Percentiles rank a stretch among this genome's conserved stretches.
Evolutionary conservation across 805 yeast species (phyloP).

Genomic region (Candida xiaguanensis): DNA sequence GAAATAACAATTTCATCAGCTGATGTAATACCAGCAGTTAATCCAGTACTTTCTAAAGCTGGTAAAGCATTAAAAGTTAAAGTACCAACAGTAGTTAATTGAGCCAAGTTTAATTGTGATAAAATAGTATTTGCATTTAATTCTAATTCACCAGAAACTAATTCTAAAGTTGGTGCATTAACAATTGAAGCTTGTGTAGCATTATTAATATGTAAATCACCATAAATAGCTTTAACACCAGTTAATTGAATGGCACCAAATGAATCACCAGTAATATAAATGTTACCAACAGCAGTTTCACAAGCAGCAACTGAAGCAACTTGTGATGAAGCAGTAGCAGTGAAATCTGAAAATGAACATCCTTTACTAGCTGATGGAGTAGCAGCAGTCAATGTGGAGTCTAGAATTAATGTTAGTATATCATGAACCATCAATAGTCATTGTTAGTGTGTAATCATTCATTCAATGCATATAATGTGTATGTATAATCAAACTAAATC

Average conservation of each 20-base stretch:
- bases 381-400: constrained; percentile 46
- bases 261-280: constrained; percentile 59
- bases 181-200: constrained; percentile 61
- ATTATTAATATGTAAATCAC: constrained; percentile 65
- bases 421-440: neutral
- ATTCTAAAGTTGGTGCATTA: constrained; percentile 74
- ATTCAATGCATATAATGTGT: constrained; percentile 2
- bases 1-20: constrained; percentile 69
- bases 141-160: constrained; percentile 67
- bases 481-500: neutral
- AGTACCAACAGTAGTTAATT: constrained; percentile 76
- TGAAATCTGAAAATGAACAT: constrained; percentile 61
- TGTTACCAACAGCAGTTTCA: constrained; percentile 75
- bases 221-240: constrained; percentile 73
- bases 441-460: neutral
- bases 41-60: constrained; percentile 67
- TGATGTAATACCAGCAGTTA: constrained; percentile 63
- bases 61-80: constrained; percentile 83
- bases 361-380: constrained; percentile 56
- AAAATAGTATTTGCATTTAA: constrained; percentile 65
- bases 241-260: constrained; percentile 64
- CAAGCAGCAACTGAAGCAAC: constrained; percentile 73
- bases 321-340: constrained; percentile 78
- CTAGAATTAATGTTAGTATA: constrained; percentile 17
- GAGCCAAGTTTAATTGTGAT: constrained; percentile 67